A percentile compares a stretch with the other conserved stretches of the same genome.
Evolutionary conservation across 2,329 filamentous ascomycete genomes (phyloP).

Genomic region (Aspergillus carbonarius): DNA sequence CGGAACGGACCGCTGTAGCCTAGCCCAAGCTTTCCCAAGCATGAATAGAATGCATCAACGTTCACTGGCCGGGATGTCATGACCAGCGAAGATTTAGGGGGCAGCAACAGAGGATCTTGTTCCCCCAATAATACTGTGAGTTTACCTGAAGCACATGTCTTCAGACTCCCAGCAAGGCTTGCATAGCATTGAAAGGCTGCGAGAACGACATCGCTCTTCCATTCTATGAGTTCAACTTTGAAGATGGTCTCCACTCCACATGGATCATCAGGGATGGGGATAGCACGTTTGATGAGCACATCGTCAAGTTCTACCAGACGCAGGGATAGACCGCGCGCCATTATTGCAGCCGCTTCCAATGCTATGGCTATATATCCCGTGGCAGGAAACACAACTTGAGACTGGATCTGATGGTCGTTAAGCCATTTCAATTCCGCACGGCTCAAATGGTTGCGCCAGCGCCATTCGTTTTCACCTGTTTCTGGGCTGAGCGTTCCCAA

Average conservation of each 20-base stretch:
- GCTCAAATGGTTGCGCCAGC: slow-evolving; percentile 21
- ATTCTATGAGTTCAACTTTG: not conserved
- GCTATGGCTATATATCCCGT: slow-evolving; percentile 21
- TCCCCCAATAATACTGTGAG: not conserved
- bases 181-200: not conserved
- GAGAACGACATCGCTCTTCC: not conserved
- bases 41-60: slow-evolving; percentile 1
- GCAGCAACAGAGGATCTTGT: not conserved
- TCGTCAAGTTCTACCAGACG: slow-evolving; percentile 3
- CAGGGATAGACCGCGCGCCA: not conserved
- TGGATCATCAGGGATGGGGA: not conserved
- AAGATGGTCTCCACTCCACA: not conserved
- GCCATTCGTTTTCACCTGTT: not conserved
- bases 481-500: slow-evolving; percentile 9
- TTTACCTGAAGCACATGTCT: not conserved
- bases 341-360: slow-evolving; percentile 8
- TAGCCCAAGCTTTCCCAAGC: not conserved
- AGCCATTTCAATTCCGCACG: slow-evolving; percentile 25
- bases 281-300: not conserved
- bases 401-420: slow-evolving; percentile 23
- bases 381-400: slow-evolving; percentile 26
- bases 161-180: not conserved
- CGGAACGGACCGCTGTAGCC: slow-evolving; percentile 3
- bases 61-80: not conserved
- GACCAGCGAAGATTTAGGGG: not conserved